Base-by-base conservation (phyloP, 129 eudicot genomes). In the Tagetes patula region DNA sequence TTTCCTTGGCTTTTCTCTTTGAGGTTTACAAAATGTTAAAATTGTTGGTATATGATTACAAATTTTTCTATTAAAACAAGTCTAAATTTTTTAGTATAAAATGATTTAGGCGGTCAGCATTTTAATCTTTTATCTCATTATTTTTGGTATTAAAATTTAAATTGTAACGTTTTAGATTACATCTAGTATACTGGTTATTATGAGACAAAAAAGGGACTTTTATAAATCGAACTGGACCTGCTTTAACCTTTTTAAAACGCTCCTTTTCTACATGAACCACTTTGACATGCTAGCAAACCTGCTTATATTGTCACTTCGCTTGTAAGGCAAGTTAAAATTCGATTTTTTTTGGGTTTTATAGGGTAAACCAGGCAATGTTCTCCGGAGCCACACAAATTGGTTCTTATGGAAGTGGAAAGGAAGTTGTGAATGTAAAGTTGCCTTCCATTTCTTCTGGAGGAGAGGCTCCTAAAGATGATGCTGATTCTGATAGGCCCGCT, bases 331-430 rank as follows among this genome's bases (percentile, higher is more conserved):
- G 36, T 49, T 46, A 10, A 59, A 34, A 20, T 20, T n/a, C n/a
- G n/a, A n/a, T n/a, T 3, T 41, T 60, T 0, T 32, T 0, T 71
- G 8, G 14, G 20, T 61, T 52, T 27, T 84, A 40, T 62, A 87
- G 94, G 99, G 97, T 91, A 71, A 95, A 95, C 75, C 96, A 87
- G 82, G 84, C 88, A 3, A 95, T 95, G 99, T 95, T 95, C 83
- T 85, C 96, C 56, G 97, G 94, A 61, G 78, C 81, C 53, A 9
- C 87, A 43, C 73, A 69, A 52, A 55, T 77, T 33, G 77, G 73
- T 72, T 75, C 89, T 2, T 85, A 80, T 75, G 97, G 97, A 64
- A 95, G 99, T 80, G 99, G 99, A 13, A 91, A 86, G 80, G 90
- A 91, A 60, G 52, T 95, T 43, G 82, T 86, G 82, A 83, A 65